Percentiles rank a stretch among this genome's conserved stretches.
These are phyloP conservation scores for Eucalyptus tenuipes DNA, from an alignment of 345 rosid genomes.

Conservation along the genomic window DNA sequence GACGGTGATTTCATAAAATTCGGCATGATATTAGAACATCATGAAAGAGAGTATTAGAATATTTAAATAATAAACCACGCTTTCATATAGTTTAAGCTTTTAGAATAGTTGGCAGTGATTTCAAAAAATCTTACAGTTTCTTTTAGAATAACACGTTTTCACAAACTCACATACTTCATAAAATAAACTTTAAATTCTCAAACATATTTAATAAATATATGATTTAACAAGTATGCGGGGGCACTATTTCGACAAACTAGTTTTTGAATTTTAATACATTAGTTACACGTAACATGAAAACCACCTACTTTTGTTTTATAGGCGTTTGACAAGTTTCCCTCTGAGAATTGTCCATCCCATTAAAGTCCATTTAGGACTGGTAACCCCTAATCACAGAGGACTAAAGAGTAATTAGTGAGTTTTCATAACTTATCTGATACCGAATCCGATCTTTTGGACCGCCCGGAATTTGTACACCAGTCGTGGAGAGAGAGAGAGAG, in stretches of 20 bases:
- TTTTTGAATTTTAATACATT: not conserved
- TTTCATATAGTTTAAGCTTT: rapidly evolving
- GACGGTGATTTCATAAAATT: rapidly evolving
- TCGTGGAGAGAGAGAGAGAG: not conserved
- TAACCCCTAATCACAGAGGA: not conserved
- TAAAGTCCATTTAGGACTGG: not conserved
- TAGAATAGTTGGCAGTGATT: rapidly evolving
- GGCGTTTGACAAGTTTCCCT: not conserved
- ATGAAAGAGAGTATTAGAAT: no score
- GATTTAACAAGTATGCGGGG: not conserved
- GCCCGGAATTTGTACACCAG: not conserved
- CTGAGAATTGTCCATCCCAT: not conserved
- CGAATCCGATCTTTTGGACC: not conserved
- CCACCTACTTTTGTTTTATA: not conserved
- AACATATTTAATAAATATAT: not conserved
- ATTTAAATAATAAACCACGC: no score
- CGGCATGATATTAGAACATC: rapidly evolving
- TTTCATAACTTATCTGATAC: not conserved
- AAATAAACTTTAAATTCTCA: not conserved
- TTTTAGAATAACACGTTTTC: not conserved
- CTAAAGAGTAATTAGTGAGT: not conserved
- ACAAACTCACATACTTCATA: not conserved
- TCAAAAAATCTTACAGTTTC: rapidly evolving
- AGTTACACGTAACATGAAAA: not conserved
- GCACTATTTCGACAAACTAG: not conserved